Evolutionary conservation across 176 grass and related monocot species (phyloP).

Genomic region (Stipa capillata): DNA sequence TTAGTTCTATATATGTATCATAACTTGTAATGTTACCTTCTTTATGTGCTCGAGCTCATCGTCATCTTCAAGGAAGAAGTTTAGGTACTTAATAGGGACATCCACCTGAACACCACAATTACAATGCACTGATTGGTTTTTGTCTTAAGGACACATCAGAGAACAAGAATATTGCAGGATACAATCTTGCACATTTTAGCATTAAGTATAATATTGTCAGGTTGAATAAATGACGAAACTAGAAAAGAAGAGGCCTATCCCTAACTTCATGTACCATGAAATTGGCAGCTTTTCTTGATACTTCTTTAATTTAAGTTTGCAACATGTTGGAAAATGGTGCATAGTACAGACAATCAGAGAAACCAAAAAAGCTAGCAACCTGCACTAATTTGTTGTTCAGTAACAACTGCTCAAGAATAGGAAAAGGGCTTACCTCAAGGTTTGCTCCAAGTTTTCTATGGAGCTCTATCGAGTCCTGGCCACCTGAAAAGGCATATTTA

Average conservation of each 20-base stretch:
- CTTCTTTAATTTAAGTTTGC: background rate
- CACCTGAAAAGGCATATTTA: conserved; percentile 90
- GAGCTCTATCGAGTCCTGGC: conserved; percentile 73
- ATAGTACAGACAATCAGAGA: background rate
- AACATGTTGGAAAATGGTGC: background rate
- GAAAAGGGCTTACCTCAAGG: conserved; percentile 42
- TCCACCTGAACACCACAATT: conserved; percentile 55
- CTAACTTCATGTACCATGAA: background rate
- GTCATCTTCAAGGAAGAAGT: conserved; percentile 97
- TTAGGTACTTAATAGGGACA: conserved; percentile 79
- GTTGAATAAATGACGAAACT: background rate
- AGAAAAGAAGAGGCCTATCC: background rate
- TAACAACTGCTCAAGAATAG: background rate
- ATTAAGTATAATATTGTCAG: background rate
- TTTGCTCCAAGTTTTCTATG: conserved; percentile 90
- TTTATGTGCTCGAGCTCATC: conserved; percentile 58
- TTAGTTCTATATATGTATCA: background rate
- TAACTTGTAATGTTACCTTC: conserved; percentile 45
- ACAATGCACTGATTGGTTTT: background rate
- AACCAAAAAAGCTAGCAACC: background rate
- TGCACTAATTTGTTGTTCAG: background rate
- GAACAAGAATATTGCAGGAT: background rate
- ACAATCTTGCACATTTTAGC: background rate
- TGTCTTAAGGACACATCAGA: background rate
- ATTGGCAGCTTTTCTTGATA: background rate